Evolutionary conservation across 805 yeast genomes (phyloP).

Genomic region (Saturnispora dispora): DNA sequence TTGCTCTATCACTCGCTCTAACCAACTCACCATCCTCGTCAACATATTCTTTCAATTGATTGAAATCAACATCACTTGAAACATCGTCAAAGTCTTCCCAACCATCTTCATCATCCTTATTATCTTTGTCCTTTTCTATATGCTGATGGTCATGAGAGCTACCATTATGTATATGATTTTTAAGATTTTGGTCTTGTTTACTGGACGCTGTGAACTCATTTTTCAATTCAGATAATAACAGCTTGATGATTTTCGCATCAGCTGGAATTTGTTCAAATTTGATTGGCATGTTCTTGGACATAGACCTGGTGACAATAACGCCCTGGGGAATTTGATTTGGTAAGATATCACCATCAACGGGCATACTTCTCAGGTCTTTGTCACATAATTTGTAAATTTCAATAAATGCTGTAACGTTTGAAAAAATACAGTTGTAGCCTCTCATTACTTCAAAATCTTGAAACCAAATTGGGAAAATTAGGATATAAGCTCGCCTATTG

Average conservation of each 20-base stretch:
- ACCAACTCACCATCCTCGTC: constrained; percentile 31
- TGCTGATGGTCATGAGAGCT: constrained; percentile 21
- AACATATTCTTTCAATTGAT: constrained; percentile 51
- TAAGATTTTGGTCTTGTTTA: constrained; percentile 34
- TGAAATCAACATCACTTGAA: constrained; percentile 48
- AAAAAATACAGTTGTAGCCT: constrained; percentile 65
- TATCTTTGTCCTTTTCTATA: constrained; percentile 34
- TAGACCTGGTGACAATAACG: constrained; percentile 77
- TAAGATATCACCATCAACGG: constrained; percentile 71
- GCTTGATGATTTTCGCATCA: constrained; percentile 59
- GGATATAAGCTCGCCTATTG: constrained; percentile 36
- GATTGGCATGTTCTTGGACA: constrained; percentile 58
- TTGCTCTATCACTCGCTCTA: constrained; percentile 20
- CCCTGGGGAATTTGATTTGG: constrained; percentile 44
- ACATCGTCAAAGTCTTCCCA: constrained; percentile 75
- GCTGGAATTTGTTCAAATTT: constrained; percentile 59
- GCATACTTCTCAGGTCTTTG: constrained; percentile 37
- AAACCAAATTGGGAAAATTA: constrained; percentile 74
- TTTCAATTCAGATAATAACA: constrained; percentile 59
- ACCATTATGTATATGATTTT: constrained; percentile 10
- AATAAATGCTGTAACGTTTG: constrained; percentile 61
- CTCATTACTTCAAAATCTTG: constrained; percentile 70
- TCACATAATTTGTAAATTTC: constrained; percentile 56
- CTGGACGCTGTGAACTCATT: constrained; percentile 40
- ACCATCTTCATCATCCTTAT: constrained; percentile 41